Base-by-base conservation (phyloP, 495 filamentous ascomycete species). In the Trichoderma asperelloides region DNA sequence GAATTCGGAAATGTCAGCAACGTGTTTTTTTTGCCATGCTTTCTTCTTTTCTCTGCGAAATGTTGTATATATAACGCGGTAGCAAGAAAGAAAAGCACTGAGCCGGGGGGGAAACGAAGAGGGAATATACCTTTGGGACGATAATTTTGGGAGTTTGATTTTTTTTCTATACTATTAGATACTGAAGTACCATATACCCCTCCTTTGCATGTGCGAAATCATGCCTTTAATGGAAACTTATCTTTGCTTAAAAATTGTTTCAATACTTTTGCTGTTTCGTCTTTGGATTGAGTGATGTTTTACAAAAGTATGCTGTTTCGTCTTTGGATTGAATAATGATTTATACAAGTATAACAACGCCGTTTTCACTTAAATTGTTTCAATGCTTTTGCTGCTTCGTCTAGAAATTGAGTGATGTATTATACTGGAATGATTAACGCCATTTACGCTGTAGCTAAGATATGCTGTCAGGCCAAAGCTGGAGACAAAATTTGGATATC, bases 111-210 rank as follows among this genome's bases (percentile, higher is more conserved):
- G 7, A 21, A 51, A 8, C 6, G 47, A 23, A 23, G 47, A 21
- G n/a, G 18, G n/a, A n/a, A 60, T 60, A 60, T 60, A 60, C 55
- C 55, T 60, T 60, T 25, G 55, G 55, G 16, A 16, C 2, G 12
- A 3, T 23, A 51, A 51, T 51, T 13, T 60, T 60, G 55, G 55
- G 55, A 64, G 63, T 64, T 45, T 45, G 40, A 30, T 40, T 41
- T 45, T 64, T 40, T 25, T 18, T 23, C n/a, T n/a, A n/a, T n/a
- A 41, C 21, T 12, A 9, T 40, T 45, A 64, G 63, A 45, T 45
- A 64, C 25, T 23, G 18, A 64, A 11, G 33, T 40, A 41, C 11
- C 11, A 64, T 64, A 45, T 64, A 40, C 33, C 40, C 21, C 21
- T 40, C 21, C 21, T 40, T 15, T 27, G 33, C 63, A 40, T 45